These are phyloP conservation scores for Metarhizium album DNA, from an alignment of 2,329 filamentous ascomycete genomes.

Conservation along the genomic window DNA sequence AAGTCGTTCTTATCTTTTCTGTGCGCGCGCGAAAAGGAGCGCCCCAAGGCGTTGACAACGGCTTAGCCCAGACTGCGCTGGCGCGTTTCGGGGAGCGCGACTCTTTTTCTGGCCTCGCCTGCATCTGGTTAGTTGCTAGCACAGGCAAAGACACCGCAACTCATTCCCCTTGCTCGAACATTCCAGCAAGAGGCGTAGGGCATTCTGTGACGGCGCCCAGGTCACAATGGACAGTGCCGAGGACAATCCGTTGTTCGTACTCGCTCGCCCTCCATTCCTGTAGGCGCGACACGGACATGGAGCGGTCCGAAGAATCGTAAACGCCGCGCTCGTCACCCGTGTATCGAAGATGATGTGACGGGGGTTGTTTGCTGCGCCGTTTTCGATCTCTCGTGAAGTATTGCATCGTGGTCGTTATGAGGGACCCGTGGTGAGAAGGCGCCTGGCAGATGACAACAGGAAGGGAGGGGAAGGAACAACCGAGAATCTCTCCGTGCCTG, in stretches of 20 bases:
- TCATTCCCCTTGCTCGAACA: background rate
- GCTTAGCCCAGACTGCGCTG: too few relatives aligned
- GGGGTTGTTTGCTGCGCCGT: background rate
- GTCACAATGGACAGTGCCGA: background rate
- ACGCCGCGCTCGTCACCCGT: background rate
- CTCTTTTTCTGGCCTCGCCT: too few relatives aligned
- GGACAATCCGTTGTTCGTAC: background rate
- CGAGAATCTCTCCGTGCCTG: background rate
- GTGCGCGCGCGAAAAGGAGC: too few relatives aligned
- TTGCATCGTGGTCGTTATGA: too few relatives aligned
- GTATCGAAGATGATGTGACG: background rate
- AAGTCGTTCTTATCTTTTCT: too few relatives aligned
- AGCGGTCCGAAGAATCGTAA: background rate
- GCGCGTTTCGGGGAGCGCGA: too few relatives aligned
- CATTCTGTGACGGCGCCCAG: background rate
- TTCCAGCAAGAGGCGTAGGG: background rate
- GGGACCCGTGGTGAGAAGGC: too few relatives aligned
- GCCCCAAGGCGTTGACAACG: too few relatives aligned
- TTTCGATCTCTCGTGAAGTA: too few relatives aligned
- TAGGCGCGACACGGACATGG: background rate
- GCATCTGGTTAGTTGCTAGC: too few relatives aligned
- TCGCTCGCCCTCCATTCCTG: background rate
- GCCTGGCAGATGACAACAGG: background rate
- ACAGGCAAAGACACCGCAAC: too few relatives aligned
- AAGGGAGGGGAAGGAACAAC: background rate